Percentiles rank a stretch among this genome's conserved stretches.
phyloP scores from a whole-genome alignment of 805 yeast genomes.

The Wickerhamomyces pijperi region DNA sequence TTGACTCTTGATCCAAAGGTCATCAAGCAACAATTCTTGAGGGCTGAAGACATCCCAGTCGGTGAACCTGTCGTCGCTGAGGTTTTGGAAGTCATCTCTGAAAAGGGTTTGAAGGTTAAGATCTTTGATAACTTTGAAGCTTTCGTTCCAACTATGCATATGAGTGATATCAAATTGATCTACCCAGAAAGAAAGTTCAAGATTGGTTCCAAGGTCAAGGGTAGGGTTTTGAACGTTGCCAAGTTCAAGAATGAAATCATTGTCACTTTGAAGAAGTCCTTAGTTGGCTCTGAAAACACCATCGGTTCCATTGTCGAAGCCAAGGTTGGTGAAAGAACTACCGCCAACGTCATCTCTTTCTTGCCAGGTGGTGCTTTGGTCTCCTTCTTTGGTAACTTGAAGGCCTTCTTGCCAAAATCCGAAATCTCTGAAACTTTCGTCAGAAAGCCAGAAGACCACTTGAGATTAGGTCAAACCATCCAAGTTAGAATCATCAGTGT shows the following conservation, averaged over 20 bases:
- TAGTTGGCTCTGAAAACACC: constrained; percentile 42
- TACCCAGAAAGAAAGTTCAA: constrained; percentile 91
- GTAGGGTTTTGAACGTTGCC: constrained; percentile 49
- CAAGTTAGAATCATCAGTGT: constrained; percentile 52
- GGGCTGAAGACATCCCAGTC: constrained; percentile 59
- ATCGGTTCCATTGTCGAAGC: constrained; percentile 39
- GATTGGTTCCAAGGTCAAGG: constrained; percentile 71
- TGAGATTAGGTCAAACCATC: constrained; percentile 78
- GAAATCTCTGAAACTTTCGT: constrained; percentile 90
- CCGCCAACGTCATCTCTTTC: constrained; percentile 66
- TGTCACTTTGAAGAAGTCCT: constrained; percentile 73
- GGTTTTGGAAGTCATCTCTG: constrained; percentile 37
- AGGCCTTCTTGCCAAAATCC: constrained; percentile 73
- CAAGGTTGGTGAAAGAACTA: constrained; percentile 40
- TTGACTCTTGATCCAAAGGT: constrained; percentile 60
- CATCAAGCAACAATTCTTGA: constrained; percentile 54
- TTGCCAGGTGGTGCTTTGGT: constrained; percentile 73
- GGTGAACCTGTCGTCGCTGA: constrained; percentile 59
- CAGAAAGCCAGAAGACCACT: constrained; percentile 61
- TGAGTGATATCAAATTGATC: constrained; percentile 73
- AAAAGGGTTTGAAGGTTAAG: constrained; percentile 58
- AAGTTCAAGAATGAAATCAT: constrained; percentile 35
- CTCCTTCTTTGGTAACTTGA: constrained; percentile 67
- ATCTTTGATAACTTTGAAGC: constrained; percentile 63
- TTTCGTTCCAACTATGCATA: constrained; percentile 59